phyloP scores from a whole-genome alignment of 805 yeast species.

The Yarrowia phangngaensis region DNA sequence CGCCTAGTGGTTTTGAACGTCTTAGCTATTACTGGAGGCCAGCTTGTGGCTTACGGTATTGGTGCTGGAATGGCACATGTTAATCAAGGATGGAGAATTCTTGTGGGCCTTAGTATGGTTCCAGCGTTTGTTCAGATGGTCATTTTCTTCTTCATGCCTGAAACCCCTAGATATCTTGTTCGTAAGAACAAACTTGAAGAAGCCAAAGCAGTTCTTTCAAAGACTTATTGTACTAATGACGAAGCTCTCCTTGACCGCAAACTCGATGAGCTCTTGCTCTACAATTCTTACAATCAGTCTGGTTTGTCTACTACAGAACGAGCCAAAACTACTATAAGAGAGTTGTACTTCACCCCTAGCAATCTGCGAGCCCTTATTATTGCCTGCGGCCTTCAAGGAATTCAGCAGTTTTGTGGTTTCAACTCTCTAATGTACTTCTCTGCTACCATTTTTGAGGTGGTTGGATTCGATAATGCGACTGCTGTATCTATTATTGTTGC shows the following conservation, averaged over 20 bases:
- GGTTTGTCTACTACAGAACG: slow-evolving; percentile 22
- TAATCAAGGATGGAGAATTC: slow-evolving; percentile 84
- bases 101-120: slow-evolving; percentile 84
- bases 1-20: slow-evolving; percentile 84
- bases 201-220: slow-evolving; percentile 64
- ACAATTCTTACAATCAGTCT: slow-evolving; percentile 28
- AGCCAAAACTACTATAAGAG: slow-evolving; percentile 36
- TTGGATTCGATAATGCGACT: slow-evolving; percentile 85
- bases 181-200: slow-evolving; percentile 60
- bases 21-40: slow-evolving; percentile 91
- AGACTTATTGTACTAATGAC: slow-evolving; percentile 60
- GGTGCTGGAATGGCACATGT: slow-evolving; percentile 71
- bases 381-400: slow-evolving; percentile 91
- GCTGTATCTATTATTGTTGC: slow-evolving; percentile 92
- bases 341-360: slow-evolving; percentile 43
- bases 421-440: slow-evolving; percentile 95
- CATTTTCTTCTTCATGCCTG: slow-evolving; percentile 83
- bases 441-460: slow-evolving; percentile 83
- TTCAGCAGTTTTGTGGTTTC: slow-evolving; percentile 96
- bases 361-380: slow-evolving; percentile 85
- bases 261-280: slow-evolving; percentile 57
- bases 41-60: slow-evolving; percentile 86
- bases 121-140: slow-evolving; percentile 78
- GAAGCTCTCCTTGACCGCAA: slow-evolving; percentile 62
- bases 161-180: slow-evolving; percentile 87